These are phyloP conservation scores for Mortierella sp. DNA, from an alignment of 371 early-diverging fungal species.

Conservation along the genomic window DNA sequence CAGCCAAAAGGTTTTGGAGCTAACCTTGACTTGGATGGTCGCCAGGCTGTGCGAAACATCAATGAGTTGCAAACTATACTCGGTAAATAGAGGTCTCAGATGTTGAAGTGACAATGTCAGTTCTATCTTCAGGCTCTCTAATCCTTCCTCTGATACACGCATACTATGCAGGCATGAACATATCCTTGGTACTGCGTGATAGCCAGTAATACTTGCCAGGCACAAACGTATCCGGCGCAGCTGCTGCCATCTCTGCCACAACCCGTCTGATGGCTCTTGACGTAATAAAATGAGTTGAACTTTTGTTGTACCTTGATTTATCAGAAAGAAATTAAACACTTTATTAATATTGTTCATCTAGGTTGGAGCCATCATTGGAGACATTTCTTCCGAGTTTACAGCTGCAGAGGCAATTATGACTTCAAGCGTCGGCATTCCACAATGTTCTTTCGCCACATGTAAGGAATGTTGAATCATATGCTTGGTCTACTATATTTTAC, in stretches of 20 bases:
- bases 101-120: too few species aligned
- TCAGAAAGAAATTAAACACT: not conserved
- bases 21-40: not conserved
- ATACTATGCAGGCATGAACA: constrained; percentile 38
- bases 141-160: not conserved
- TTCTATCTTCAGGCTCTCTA: too few species aligned
- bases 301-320: not conserved
- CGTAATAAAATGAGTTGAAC: constrained; percentile 4
- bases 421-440: constrained; percentile 46
- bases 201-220: constrained; percentile 36
- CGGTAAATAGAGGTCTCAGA: constrained; percentile 12
- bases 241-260: constrained; percentile 46
- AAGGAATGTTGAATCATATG: not conserved
- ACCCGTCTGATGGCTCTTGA: constrained; percentile 27
- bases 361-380: constrained; percentile 42
- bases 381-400: constrained; percentile 44
- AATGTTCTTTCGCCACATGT: constrained; percentile 48
- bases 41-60: constrained; percentile 33
- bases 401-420: constrained; percentile 46
- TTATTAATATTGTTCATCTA: not conserved
- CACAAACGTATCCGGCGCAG: constrained; percentile 33
- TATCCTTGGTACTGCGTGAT: constrained; percentile 45
- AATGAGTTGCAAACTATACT: constrained; percentile 36
- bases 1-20: not conserved
- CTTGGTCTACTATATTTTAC: not conserved